Evolutionary conservation across 768 basidiomycete genomes (phyloP), one percentile per base, ranked within the genome.

Genomic region (Tricholoma terreum): DNA sequence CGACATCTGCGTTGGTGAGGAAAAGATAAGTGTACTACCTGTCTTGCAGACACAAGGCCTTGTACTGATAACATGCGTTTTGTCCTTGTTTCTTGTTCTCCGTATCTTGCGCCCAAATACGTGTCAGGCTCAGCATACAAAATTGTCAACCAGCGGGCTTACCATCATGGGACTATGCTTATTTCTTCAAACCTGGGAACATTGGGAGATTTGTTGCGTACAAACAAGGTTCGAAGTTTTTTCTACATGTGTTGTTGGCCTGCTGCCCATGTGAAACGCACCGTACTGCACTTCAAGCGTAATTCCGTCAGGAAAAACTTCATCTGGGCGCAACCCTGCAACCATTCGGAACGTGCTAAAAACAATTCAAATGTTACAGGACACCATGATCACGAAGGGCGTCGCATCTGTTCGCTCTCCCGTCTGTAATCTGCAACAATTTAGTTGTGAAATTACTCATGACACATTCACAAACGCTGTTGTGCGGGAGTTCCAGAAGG

Each of bases 141-240:
- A 74, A 91, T 99, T 55, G 87, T 89, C 43, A 90, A 85, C 63
- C 84, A 85, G 52, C 80, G 97, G 27, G 94, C 94, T 6, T 98
- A 98, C 73, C 96, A 98, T 64, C 97, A 99, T 64, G 97, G 97
- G 0, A 99, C 97, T 14, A 99, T 99, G 97, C 83, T 99, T 24
- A 89, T 98, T 19, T 87, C 91, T 7, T 93, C 94, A 3, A 74
- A 80, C 46, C 79, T 98, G 27, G 76, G 81, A 33, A 79, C 82
- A 6, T 75, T 99, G 7, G 89, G 91, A 0, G 83, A 89, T 59
- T 72, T 93, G 9, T 76, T 98, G 50, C 83, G 77, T 11, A 77
- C 80, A 0, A 74, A 81, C 54, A 89, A 90, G 75, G 92, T 90
- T 58, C 54, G 77, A 50, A 30, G 5, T 33, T 43, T 43, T 11